Evolutionary conservation across 2,329 filamentous ascomycete genomes (phyloP), one percentile per base, ranked within the genome.

Genomic region (Colletotrichum tofieldiae): DNA sequence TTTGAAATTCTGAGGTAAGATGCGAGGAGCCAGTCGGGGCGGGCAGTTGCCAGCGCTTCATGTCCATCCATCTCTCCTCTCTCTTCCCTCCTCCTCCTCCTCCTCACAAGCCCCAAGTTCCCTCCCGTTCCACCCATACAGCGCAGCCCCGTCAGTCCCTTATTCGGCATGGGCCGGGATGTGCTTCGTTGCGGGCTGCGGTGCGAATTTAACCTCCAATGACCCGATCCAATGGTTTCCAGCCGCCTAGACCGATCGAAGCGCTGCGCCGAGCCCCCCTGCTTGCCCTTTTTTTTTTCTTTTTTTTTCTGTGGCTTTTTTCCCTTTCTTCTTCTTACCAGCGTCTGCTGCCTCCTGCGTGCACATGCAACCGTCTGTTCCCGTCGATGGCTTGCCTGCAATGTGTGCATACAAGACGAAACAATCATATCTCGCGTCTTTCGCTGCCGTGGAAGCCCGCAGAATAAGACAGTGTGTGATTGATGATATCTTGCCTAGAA

Each of bases 1-100:
- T 72, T 72, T 63, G 58, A 23, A 67, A 72, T 72, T 23, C 69
- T 59, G 58, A 68, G 49, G 69, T 72, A 72, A 69, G 65, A 64
- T 14, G 35, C n/a, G 9, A 52, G 8, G 49, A 52, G 49, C 26
- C 16, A 52, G 49, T 14, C 16, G 7, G 39, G n/a, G 35, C 49
- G 49, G 63, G 68, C 63, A 64, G n/a, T 49, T 45, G 51, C 63
- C 49, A 60, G 64, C 43, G 58, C 43, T 20, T n/a, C 7, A 16
- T 18, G 49, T 16, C 59, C 59, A 62, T 35, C 23, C 43, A 47
- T 47, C 35, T 32, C 23, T 54, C 35, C 39, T 52, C 20, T 51
- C 20, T 32, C 41, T 29, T 41, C 41, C 41, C 45, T 20, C 65
- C 23, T 26, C 32, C 12, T 68, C 29, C 35, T 26, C 23, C 23